A percentile compares a stretch with the other conserved stretches of the same genome.
phyloP scores from a whole-genome alignment of 2,329 filamentous ascomycete genomes.

The Massarina eburnea region DNA sequence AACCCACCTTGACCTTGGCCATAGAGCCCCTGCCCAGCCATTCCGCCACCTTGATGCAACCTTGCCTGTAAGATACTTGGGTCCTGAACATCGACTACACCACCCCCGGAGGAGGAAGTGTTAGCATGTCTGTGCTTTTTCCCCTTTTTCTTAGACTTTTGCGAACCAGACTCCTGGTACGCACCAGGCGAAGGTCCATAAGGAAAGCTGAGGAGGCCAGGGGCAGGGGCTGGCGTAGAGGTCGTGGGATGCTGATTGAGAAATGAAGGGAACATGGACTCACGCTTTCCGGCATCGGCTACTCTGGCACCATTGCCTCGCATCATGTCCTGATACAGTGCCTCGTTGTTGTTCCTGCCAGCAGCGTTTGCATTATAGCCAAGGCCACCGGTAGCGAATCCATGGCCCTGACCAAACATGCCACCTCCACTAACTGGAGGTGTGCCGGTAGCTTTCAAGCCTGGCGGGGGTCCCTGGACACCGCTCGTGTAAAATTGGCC shows the following conservation, averaged over 20 bases:
- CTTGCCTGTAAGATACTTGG: slow-evolving; percentile 98
- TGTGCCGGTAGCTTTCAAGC: slow-evolving; percentile 91
- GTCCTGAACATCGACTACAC: slow-evolving; percentile 99
- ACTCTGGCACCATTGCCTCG: slow-evolving; percentile 70
- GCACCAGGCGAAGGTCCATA: slow-evolving; percentile 83
- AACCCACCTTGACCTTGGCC: slow-evolving; percentile 92
- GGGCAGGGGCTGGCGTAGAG: slow-evolving; percentile 84
- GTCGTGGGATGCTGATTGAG: slow-evolving; percentile 81
- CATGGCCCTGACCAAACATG: slow-evolving; percentile 89
- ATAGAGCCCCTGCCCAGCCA: slow-evolving; percentile 84
- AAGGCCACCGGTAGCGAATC: slow-evolving; percentile 69
- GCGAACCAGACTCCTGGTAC: slow-evolving; percentile 83
- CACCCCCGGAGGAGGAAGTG: slow-evolving; percentile 99
- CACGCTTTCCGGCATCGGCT: slow-evolving; percentile 93
- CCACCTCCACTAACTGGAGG: slow-evolving; percentile 77
- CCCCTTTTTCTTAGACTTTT: slow-evolving; percentile 99
- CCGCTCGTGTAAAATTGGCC: slow-evolving; percentile 80
- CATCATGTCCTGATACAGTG: slow-evolving; percentile 77
- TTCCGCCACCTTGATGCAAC: slow-evolving; percentile 86
- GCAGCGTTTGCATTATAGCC: slow-evolving; percentile 63
- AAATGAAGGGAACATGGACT: slow-evolving; percentile 94
- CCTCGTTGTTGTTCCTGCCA: slow-evolving; percentile 75
- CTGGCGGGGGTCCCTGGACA: slow-evolving; percentile 90
- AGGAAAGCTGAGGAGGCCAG: slow-evolving; percentile 87
- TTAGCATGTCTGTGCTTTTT: slow-evolving; percentile 99